Evolutionary conservation across 345 rosid species (phyloP).

Genomic region (Citrus sinensis): DVS_A1.0 CM039161.1:19717001-19717500

Average conservation of each 20-base stretch:
- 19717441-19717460: constrained; percentile 5
- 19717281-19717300: not conserved
- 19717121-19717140: not conserved
- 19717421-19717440: not conserved
- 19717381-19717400: not conserved
- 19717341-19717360: not conserved
- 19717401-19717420: not conserved
- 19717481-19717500: not conserved
- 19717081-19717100: not conserved
- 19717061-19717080: too few relatives aligned
- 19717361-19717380: not conserved
- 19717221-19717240: not conserved
- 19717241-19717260: not conserved
- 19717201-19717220: not conserved
- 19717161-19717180: not conserved
- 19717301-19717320: not conserved
- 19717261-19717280: not conserved
- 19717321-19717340: not conserved
- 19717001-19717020: not conserved
- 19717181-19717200: not conserved
- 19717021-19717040: not conserved
- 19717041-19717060: not conserved
- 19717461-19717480: not conserved
- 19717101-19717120: not conserved
- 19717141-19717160: not conserved